Conservation (phyloP, 768 basidiomycete species). For the Podaxis carcinomalis region DNA sequence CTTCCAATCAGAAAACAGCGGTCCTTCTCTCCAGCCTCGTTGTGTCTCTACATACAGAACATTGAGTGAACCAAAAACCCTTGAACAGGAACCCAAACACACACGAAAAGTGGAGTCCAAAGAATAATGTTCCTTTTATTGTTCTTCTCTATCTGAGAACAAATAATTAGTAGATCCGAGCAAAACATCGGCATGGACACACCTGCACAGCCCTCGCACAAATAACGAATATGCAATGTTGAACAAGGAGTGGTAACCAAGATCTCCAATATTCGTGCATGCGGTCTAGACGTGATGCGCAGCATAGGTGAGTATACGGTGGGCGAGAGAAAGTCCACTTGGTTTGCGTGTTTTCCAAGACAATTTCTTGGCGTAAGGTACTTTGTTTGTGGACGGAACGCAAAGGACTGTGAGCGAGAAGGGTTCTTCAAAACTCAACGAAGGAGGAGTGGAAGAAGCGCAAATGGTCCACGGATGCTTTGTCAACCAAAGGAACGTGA, state of each 20-base stretch:
- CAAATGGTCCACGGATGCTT: background rate
- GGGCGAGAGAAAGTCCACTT: background rate
- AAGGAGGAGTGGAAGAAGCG: conserved; percentile 3
- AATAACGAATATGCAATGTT: background rate
- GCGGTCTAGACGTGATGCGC: conserved; percentile 1
- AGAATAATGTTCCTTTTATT: background rate
- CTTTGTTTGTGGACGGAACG: background rate
- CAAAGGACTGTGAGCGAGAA: background rate
- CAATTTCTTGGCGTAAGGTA: background rate
- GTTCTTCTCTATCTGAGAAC: background rate
- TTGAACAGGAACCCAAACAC: background rate
- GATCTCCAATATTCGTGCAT: background rate
- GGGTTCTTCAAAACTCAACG: background rate
- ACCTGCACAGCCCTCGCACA: background rate
- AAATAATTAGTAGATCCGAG: background rate
- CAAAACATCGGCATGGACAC: background rate
- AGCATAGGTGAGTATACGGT: background rate
- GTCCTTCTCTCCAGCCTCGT: background rate
- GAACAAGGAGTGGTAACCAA: background rate
- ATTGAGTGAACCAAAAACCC: background rate
- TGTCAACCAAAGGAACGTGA: background rate
- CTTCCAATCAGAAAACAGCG: background rate
- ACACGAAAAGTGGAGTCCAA: background rate
- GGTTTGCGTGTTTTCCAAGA: background rate
- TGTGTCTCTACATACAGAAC: background rate